Evolutionary conservation across 371 early-diverging fungal genomes (phyloP).

Genomic region (Zychaea mexicana): DNA sequence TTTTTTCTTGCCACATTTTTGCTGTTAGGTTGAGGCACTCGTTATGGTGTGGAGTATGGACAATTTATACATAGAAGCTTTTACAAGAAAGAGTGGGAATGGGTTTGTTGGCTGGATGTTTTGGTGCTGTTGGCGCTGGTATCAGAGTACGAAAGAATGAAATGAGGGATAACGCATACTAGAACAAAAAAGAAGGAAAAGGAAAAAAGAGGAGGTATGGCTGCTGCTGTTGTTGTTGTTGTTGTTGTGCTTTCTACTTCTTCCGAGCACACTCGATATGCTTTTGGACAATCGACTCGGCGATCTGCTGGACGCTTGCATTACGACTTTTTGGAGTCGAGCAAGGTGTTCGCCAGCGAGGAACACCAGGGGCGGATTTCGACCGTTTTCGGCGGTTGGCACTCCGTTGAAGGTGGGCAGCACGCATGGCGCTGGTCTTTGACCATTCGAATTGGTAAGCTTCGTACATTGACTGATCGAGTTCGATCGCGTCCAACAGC

Average conservation of each 20-base stretch:
- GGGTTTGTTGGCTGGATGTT: too few relatives aligned
- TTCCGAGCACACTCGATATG: constrained; percentile 46
- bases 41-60: too few relatives aligned
- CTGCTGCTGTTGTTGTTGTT: too few relatives aligned
- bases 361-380: constrained; percentile 44
- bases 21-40: too few relatives aligned
- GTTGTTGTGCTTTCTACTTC: constrained; percentile 25
- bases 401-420: constrained; percentile 12
- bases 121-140: too few relatives aligned
- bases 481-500: constrained; percentile 46
- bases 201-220: background rate
- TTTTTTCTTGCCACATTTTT: too few relatives aligned
- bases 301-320: constrained; percentile 23
- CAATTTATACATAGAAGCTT: too few relatives aligned
- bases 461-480: constrained; percentile 49
- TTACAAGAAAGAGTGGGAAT: background rate
- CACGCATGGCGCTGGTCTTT: constrained; percentile 25
- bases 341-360: constrained; percentile 16
- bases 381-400: constrained; percentile 30
- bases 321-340: background rate
- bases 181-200: background rate
- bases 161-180: background rate
- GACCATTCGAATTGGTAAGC: constrained; percentile 38
- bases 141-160: background rate
- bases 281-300: constrained; percentile 38